Evolutionary conservation across 139 green algal species (phyloP).

Genomic region (Chlamydomonas sp.): DNA sequence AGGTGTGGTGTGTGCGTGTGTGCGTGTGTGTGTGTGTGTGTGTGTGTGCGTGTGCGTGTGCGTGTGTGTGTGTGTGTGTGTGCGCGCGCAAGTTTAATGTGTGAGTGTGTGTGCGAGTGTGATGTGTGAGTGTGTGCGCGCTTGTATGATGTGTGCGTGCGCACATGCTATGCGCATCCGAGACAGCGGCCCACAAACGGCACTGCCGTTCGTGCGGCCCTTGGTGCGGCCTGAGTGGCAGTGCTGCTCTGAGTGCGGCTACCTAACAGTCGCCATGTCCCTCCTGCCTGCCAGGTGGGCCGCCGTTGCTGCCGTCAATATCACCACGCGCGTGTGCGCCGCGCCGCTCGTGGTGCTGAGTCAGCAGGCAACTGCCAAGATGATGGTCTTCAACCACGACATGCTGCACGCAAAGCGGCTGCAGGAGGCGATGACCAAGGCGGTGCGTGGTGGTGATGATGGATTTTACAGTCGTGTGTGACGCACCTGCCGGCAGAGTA

Average conservation of each 20-base stretch:
- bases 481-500: too few relatives aligned
- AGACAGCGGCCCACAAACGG: too few relatives aligned
- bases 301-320: slow-evolving; percentile 29
- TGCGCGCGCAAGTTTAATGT: too few relatives aligned
- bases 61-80: too few relatives aligned
- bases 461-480: neutral
- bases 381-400: slow-evolving; percentile 60
- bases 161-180: too few relatives aligned
- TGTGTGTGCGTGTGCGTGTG: neutral
- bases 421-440: slow-evolving; percentile 24
- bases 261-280: too few relatives aligned
- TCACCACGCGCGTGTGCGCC: slow-evolving; percentile 34
- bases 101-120: too few relatives aligned
- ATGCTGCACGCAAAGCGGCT: slow-evolving; percentile 27
- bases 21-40: neutral
- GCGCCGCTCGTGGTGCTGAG: slow-evolving; percentile 62
- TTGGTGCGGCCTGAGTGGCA: too few relatives aligned
- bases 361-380: slow-evolving; percentile 53
- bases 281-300: slow-evolving; percentile 16
- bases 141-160: too few relatives aligned
- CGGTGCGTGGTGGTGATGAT: slow-evolving; percentile 21
- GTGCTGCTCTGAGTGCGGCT: too few relatives aligned
- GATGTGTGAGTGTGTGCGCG: too few relatives aligned
- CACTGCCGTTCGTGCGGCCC: too few relatives aligned
- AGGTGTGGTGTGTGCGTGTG: neutral